A percentile compares a stretch with the other conserved stretches of the same genome.
These are phyloP conservation scores for Macaranga tanarius DNA, from an alignment of 441 rosid genomes.

Conservation along the genomic window DNA sequence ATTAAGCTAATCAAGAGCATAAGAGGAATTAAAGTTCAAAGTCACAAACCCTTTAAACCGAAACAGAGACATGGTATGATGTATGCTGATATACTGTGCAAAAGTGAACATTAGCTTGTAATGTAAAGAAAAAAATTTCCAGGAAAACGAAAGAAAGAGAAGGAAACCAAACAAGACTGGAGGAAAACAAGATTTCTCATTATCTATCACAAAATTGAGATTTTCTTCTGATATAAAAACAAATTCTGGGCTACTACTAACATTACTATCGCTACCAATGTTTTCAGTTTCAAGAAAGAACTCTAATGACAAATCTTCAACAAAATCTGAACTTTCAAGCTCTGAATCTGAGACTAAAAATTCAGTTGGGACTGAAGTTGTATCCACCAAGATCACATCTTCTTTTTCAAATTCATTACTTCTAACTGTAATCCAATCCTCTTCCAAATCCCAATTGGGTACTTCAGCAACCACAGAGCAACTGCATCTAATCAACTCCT, in stretches of 20 bases:
- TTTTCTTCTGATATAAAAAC: conserved; percentile 22
- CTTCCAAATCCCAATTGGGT: conserved; percentile 44
- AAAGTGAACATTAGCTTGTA: background rate
- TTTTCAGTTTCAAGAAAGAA: conserved; percentile 9
- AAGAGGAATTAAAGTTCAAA: too few relatives aligned
- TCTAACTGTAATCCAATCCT: conserved; percentile 73
- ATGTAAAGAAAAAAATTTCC: background rate
- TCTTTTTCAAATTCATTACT: conserved; percentile 34
- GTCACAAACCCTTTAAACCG: too few relatives aligned
- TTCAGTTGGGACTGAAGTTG: conserved; percentile 22
- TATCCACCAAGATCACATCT: conserved; percentile 25
- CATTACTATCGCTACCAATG: conserved; percentile 1
- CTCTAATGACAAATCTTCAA: conserved; percentile 20
- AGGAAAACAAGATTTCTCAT: conserved; percentile 26
- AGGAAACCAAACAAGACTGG: background rate
- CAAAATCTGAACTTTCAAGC: conserved; percentile 20
- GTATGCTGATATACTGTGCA: background rate
- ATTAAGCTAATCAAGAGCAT: too few relatives aligned
- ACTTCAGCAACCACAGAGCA: conserved; percentile 14
- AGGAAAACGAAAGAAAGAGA: background rate
- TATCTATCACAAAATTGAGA: conserved; percentile 28
- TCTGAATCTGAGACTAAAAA: conserved; percentile 18
- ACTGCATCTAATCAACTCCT: conserved; percentile 37
- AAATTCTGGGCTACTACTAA: conserved; percentile 13
- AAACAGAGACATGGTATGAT: background rate